Evolutionary conservation across 805 yeast species (phyloP), one percentile per base, ranked within the genome.

Genomic region (Lipomyces spencermartinsiae): DNA sequence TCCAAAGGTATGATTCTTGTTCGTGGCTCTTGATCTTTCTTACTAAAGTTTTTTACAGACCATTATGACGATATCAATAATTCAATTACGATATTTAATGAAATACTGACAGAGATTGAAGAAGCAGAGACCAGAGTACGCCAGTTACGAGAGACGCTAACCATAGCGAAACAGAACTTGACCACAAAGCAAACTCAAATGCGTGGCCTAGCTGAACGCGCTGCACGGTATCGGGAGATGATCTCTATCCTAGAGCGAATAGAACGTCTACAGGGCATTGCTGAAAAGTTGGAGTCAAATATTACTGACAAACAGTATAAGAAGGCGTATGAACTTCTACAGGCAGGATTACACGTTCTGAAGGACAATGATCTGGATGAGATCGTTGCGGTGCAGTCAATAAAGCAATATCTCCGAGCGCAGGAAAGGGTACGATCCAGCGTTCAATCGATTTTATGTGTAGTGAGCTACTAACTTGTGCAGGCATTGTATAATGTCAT

Each of bases 1-100:
- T 97, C 93, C 35, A 89, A 89, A 71, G 90, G 67, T 55, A 76
- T 67, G 70, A 9, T 72, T 68, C 64, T 14, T 14, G 25, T 33
- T 65, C 34, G 19, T 5, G n/a, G 16, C 14, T n/a, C 22, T 7
- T 35, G 1, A 12, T 10, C 34, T 10, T 19, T 10, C 53, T 16
- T 49, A 12, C 31, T 56, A 54, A 33, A 33, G 35, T 60, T 3
- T 35, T 61, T 53, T 25, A 16, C 35, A 29, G 69, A 88, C 63
- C 90, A 92, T 76, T 89, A 88, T 76, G 93, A 91, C 76, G 88
- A 92, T 1, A 93, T 94, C 79, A 93, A 92, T 76, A 89, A 87
- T 72, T 87, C 92, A 72, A 87, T 94, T 58, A 97, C 97, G 0
- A 89, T 94, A 4, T 94, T 92, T 78, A 89, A 92, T 64, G 82